Base-by-base conservation (phyloP, 202 grass and related monocot species). In the Panicum virgatum region DNA sequence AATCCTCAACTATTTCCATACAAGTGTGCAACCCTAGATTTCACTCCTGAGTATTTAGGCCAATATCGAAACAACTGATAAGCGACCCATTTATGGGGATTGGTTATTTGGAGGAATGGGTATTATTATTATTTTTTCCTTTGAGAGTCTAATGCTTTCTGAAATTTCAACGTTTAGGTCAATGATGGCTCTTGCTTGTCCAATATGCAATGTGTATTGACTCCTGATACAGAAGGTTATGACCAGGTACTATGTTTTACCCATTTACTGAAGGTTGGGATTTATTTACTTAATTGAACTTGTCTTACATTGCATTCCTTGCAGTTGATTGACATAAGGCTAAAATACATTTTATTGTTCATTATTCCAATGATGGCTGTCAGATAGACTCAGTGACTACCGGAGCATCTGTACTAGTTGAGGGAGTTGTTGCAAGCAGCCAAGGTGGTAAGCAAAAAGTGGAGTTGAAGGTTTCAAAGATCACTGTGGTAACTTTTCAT, bases 151-250 rank as follows among this genome's bases (percentile, higher is more conserved):
- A 73, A 82, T 59, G 14, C 23, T 42, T 80, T 63, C 32, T 52
- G 12, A 89, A 66, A 73, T 15, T 75, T 37, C 40, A 78, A 73
- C 86, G 16, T 88, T 65, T 86, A 98, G 96, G 85, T 98, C 50
- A 98, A 98, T 85, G 96, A 98, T 87, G 96, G 96, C 23, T 98
- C 96, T 60, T 98, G 96, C 84, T 85, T 98, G 72, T 98, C 90
- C 86, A 98, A 90, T 87, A 95, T 98, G 96, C 96, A 98, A 91
- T 95, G 96, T 75, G 92, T 98, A 51, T 88, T 98, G 83, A 88
- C 78, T 56, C 84, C 92, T 83, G 96, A 98, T 61, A 82, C 90
- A 10, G 92, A 95, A 88, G 96, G 96, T 60, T 98, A 98, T 80
- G 88, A 95, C 44, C 90, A 93, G 96, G 96, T 98, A 91, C 36